Evolutionary conservation across 208 protist genomes (phyloP).

Genomic region (Herpetomonas samuelpessoai): DNA sequence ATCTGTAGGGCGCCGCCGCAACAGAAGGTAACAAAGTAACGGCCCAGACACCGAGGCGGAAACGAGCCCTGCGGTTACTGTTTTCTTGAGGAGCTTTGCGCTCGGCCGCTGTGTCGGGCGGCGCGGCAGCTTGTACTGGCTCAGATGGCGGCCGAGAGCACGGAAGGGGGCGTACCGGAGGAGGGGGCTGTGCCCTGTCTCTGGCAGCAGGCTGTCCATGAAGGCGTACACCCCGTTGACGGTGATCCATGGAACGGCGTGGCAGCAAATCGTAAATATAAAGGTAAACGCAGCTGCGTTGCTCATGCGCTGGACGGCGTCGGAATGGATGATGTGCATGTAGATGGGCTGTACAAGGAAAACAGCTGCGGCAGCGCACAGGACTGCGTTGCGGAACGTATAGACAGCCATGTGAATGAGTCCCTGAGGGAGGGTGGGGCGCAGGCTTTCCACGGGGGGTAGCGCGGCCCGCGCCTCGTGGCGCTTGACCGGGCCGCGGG

Average conservation of each 20-base stretch:
- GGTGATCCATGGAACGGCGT: slow-evolving; percentile 32
- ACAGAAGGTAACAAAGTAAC: not conserved
- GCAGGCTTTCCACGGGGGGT: slow-evolving; percentile 23
- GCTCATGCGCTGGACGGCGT: slow-evolving; percentile 12
- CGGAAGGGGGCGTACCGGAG: slow-evolving; percentile 12
- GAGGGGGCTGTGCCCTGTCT: slow-evolving; percentile 18
- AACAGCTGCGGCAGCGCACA: slow-evolving; percentile 19
- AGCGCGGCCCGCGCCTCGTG: slow-evolving; percentile 3
- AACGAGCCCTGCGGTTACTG: slow-evolving; percentile 16
- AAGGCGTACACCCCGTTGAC: slow-evolving; percentile 39
- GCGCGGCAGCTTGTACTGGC: slow-evolving; percentile 30
- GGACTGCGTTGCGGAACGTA: slow-evolving; percentile 22
- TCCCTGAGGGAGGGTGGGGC: slow-evolving; percentile 12
- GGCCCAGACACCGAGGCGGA: not conserved
- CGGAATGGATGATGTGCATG: slow-evolving; percentile 18
- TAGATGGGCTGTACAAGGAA: slow-evolving; percentile 33
- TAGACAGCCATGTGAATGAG: slow-evolving; percentile 20
- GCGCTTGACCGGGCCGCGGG: not conserved
- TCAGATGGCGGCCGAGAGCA: slow-evolving; percentile 25
- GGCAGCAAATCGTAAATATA: slow-evolving; percentile 28
- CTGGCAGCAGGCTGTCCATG: slow-evolving; percentile 32
- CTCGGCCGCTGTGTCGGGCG: slow-evolving; percentile 29
- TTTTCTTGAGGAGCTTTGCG: slow-evolving; percentile 14
- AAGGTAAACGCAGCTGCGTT: slow-evolving; percentile 20
- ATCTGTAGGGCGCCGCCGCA: not conserved